Evolutionary conservation across 1,139 yeast species (phyloP), one percentile per base, ranked within the genome.

Genomic region (Geotrichum histeridarum): DNA sequence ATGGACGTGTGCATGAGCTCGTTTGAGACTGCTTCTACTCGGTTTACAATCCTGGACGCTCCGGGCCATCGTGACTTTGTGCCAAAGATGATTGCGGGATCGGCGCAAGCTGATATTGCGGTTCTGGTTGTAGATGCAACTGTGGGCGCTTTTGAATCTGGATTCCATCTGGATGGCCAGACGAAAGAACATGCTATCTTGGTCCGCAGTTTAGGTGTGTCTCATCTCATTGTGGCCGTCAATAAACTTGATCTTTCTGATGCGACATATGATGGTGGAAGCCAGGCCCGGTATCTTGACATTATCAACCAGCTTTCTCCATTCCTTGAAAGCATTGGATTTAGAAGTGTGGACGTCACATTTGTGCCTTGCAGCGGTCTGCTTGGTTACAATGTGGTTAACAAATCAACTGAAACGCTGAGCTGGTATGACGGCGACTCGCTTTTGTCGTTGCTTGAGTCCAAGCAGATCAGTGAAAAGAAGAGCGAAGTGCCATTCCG

Each of bases 21-120:
- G 50, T 88, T 94, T 63, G 91, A 86, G 63, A 88, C 97, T 0
- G 63, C 68, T 0, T 70, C 67, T 1, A 78, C 85, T 0, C 73
- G 79, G 53, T 90, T 88, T 69, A 89, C 96, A 0, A 88, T 95
- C 32, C 86, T 94, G 50, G 99, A 94, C 73, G 96, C 99, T 0
- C 99, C 99, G 8, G 99, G 99, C 4, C 99, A 94, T 73, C 80
- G 85, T 68, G 96, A 93, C 77, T 94, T 90, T 71, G 95, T 94
- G 59, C 96, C 98, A n/a, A 95, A 91, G 69, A 93, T 95, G 89
- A 93, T 94, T 70, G 94, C 96, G 46, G 99, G 99, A 59, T 94
- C 95, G 0, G 79, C 95, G 11, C 97, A 91, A 57, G 78, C 78
- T 0, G 94, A 86, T 62, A 71, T 83, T 53, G 93, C 91, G 0